Evolutionary conservation across 176 grass and related monocot species (phyloP), one percentile per base, ranked within the genome.

Genomic region (maize (Zea mays)): DNA sequence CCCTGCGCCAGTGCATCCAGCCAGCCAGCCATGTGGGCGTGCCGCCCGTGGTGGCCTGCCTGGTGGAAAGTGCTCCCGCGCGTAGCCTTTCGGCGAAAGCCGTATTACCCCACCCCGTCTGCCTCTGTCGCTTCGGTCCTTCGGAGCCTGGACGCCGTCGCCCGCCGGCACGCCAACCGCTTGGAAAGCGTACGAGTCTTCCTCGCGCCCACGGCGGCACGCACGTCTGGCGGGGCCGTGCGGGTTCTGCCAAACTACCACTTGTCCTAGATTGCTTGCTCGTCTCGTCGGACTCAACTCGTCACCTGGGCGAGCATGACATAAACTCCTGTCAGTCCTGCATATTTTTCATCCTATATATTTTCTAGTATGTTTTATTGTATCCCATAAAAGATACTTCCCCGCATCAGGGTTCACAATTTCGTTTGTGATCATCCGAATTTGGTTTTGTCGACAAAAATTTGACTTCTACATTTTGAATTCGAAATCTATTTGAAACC

Each of bases 31-130:
- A 84, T 64, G 81, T 75, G 86, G 86, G 8, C 34, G 5, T 3
- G 50, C 47, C 14, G 49, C 37, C 19, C 71, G 27, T 40, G 62
- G 6, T 8, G 5, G 65, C 61, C 4, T n/a, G 41, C 42, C 73
- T 54, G 62, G 48, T 54, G 62, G 48, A 66, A 78, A 78, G 75
- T 8, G 61, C 62, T 12, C 46, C 44, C 13, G 6, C 51, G 63
- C 3, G 41, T 39, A 50, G 73, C 52, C 80, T 87, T 87, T 73
- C 85, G 80, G 80, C 74, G 68, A 79, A 87, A 68, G 80, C 74
- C 57, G 55, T 57, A n/a, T n/a, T n/a, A 5, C 58, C 17, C 33
- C 46, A 9, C 10, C 8, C 67, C 67, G 19, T 36, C 58, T 11
- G 27, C 19, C n/a, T 13, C 50, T 27, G 41, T 65, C 21, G 62